Evolutionary conservation across 192 early-diverging fungal species (phyloP).

Genomic region (Rhizophagus sp.): DNA sequence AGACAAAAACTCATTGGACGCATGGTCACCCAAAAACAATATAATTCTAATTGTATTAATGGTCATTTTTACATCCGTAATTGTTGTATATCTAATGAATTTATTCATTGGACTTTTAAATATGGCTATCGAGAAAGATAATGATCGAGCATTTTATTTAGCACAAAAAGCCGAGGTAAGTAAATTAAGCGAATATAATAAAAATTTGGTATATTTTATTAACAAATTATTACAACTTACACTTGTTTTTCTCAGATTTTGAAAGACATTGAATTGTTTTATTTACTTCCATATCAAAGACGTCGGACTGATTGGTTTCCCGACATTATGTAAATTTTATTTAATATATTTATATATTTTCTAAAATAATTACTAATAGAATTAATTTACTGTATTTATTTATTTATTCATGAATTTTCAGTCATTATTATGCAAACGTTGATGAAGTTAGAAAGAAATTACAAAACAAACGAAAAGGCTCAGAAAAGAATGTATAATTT

Average conservation of each 20-base stretch:
- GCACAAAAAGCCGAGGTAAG: neutral
- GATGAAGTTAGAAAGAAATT: too few species aligned
- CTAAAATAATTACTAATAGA: too few species aligned
- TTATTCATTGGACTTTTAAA: too few species aligned
- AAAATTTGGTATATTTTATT: neutral
- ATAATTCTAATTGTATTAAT: neutral
- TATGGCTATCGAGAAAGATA: too few species aligned
- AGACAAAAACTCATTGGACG: neutral
- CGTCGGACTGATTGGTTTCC: neutral
- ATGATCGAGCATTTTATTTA: too few species aligned
- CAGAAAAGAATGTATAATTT: too few species aligned
- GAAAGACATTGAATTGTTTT: constrained; percentile 7
- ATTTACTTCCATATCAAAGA: neutral
- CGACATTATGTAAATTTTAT: neutral
- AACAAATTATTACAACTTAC: neutral
- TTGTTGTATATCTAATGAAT: neutral
- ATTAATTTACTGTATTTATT: too few species aligned
- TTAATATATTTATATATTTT: too few species aligned
- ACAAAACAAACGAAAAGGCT: too few species aligned
- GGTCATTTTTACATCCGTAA: neutral
- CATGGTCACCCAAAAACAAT: neutral
- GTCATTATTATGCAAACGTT: too few species aligned
- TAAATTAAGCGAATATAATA: too few species aligned
- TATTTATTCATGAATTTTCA: too few species aligned
- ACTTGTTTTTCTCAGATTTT: neutral